Evolutionary conservation across 2,329 filamentous ascomycete species (phyloP).

Genomic region (Arthrobotrys sinensis): DNA sequence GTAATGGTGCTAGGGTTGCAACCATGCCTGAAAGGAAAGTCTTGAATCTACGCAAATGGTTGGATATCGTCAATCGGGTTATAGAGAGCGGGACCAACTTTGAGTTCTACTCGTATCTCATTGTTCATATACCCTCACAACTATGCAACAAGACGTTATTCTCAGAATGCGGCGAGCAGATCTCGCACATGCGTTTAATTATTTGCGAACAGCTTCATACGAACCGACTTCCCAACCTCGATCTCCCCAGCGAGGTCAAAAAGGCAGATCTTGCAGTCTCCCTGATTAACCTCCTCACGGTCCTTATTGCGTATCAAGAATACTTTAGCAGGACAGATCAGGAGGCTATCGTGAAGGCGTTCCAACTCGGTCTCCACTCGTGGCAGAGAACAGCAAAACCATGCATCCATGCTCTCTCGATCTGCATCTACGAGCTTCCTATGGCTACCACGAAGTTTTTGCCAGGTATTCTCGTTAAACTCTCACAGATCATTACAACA

Average conservation of each 20-base stretch:
- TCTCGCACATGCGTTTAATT: conserved; percentile 81
- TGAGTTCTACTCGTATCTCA: conserved; percentile 92
- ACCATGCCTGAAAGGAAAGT: conserved; percentile 67
- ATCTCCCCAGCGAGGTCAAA: conserved; percentile 81
- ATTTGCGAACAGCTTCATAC: conserved; percentile 87
- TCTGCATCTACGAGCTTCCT: conserved; percentile 95
- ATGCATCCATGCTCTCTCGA: conserved; percentile 93
- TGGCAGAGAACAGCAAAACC: conserved; percentile 90
- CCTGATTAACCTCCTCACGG: conserved; percentile 87
- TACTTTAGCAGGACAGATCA: conserved; percentile 87
- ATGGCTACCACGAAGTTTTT: conserved; percentile 87
- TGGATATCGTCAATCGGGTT: conserved; percentile 82
- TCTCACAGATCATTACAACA: conserved; percentile 96
- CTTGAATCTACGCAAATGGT: conserved; percentile 78
- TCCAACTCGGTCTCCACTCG: conserved; percentile 85
- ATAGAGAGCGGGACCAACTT: conserved; percentile 83
- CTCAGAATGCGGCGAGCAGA: conserved; percentile 78
- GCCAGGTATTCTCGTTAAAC: conserved; percentile 88
- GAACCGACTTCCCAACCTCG: conserved; percentile 85
- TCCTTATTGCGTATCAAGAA: conserved; percentile 90
- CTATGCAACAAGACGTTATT: conserved; percentile 92
- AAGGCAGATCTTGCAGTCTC: conserved; percentile 91
- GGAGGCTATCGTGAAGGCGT: conserved; percentile 88
- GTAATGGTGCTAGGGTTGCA: conserved; percentile 56
- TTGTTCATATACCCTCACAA: conserved; percentile 88